Evolutionary conservation across 768 basidiomycete species (phyloP).

Genomic region (Psilocybe subaeruginosa): DNA sequence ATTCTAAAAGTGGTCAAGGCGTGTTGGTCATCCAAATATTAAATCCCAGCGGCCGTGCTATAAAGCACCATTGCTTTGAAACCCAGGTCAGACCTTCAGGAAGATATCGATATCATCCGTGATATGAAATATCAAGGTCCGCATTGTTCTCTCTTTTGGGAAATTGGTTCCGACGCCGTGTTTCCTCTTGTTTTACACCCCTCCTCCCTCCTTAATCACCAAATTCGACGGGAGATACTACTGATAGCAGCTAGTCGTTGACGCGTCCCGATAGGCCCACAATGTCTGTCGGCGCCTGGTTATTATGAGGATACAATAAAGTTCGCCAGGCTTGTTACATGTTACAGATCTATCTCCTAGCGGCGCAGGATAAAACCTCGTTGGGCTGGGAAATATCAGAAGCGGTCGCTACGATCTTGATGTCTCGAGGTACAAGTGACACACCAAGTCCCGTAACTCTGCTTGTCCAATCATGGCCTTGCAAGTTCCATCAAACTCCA

Average conservation of each 20-base stretch:
- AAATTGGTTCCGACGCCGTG: conserved; percentile 7
- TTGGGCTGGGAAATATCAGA: not conserved
- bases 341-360: not conserved
- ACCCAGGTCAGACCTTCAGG: not conserved
- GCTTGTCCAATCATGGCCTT: not conserved
- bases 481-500: not conserved
- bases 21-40: not conserved
- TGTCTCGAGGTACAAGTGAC: not conserved
- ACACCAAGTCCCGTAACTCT: not conserved
- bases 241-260: no score
- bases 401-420: not conserved
- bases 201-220: not conserved
- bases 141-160: conserved; percentile 19
- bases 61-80: not conserved
- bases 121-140: conserved; percentile 7
- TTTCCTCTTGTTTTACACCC: not conserved
- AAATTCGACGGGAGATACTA: not conserved
- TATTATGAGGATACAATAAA: not conserved
- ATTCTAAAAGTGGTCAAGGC: not conserved
- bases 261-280: not conserved
- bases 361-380: not conserved
- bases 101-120: not conserved
- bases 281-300: not conserved
- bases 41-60: conserved; percentile 2
- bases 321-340: not conserved